phyloP scores from a whole-genome alignment of 495 filamentous ascomycete species.

The Trichocladium uniseriatum region DNA sequence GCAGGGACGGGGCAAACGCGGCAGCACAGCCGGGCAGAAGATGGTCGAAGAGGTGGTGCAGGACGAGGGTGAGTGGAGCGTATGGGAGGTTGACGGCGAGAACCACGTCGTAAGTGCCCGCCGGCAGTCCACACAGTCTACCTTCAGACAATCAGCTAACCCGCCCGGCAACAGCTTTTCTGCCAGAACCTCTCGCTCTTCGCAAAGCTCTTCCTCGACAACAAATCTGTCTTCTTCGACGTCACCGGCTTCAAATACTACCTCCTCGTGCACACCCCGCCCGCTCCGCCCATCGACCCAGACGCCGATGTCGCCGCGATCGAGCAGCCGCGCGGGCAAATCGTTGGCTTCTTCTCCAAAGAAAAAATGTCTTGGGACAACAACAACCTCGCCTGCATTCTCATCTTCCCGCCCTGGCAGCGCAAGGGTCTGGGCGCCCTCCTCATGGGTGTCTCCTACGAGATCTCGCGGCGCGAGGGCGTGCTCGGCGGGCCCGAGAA shows the following conservation, averaged over 20 bases:
- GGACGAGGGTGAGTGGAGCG: conserved; percentile 45
- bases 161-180: conserved; percentile 52
- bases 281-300: conserved; percentile 28
- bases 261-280: conserved; percentile 61
- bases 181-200: conserved; percentile 94
- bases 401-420: conserved; percentile 95
- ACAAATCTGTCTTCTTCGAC: conserved; percentile 97
- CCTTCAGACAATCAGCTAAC: background rate
- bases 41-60: conserved; percentile 51
- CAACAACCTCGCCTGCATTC: conserved; percentile 94
- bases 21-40: conserved; percentile 32
- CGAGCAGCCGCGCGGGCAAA: conserved; percentile 34
- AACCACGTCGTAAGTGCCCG: conserved; percentile 53
- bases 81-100: conserved; percentile 91
- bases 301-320: conserved; percentile 1
- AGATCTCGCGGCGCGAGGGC: conserved; percentile 76
- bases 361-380: conserved; percentile 98
- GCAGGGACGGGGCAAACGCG: conserved; percentile 33
- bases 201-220: conserved; percentile 95
- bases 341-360: conserved; percentile 95
- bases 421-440: conserved; percentile 77
- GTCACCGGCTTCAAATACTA: conserved; percentile 93
- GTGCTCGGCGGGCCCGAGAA: conserved; percentile 89
- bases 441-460: conserved; percentile 89
- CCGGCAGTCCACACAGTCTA: background rate